Evolutionary conservation across 345 rosid species (phyloP), one percentile per base, ranked within the genome.

Genomic region (thale cress (Arabidopsis thaliana)): DNA sequence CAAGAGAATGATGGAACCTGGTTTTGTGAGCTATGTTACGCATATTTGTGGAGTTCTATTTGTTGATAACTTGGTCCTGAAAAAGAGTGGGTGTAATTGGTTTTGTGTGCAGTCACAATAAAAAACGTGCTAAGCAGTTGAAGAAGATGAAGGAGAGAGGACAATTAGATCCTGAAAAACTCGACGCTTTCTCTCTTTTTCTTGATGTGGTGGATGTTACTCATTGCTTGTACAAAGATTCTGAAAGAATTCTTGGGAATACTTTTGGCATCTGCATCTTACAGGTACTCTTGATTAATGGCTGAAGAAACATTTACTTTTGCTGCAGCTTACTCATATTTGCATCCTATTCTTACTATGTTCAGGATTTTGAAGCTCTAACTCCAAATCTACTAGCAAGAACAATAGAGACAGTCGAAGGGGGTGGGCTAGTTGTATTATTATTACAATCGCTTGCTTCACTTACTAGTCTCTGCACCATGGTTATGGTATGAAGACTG

Each of bases 361-460:
- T 45, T 73, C 77, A 95, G 99, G 99, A 95, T 79, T 95, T 95
- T 80, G 99, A 91, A 83, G 97, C 99, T 49, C 72, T 92, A 75
- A 91, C 99, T n/a, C 99, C 99, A 46, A 95, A 95, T 87, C 86
- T 95, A 34, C 84, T 91, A 60, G 99, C 97, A 44, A 86, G 99
- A 78, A 92, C 99, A 3, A 88, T 92, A 75, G 99, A 95, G 84
- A 91, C 99, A 1, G 99, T 95, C 59, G 90, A 95, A 79, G 99
- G 97, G 30, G 99, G 97, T 48, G 99, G 99, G 56, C 64, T 95
- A 65, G 84, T 95, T 75, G 82, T 95, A 42, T 77, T 95, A 82
- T 56, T 95, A 67, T 86, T 95, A 13, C 96, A 87, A 20, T 90
- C 97, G 48, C 96, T 95, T 64, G 82, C 88, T 63, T 91, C 97